Conservation (phyloP, 257 asterid species). For the Verbena officinalis region DNA sequence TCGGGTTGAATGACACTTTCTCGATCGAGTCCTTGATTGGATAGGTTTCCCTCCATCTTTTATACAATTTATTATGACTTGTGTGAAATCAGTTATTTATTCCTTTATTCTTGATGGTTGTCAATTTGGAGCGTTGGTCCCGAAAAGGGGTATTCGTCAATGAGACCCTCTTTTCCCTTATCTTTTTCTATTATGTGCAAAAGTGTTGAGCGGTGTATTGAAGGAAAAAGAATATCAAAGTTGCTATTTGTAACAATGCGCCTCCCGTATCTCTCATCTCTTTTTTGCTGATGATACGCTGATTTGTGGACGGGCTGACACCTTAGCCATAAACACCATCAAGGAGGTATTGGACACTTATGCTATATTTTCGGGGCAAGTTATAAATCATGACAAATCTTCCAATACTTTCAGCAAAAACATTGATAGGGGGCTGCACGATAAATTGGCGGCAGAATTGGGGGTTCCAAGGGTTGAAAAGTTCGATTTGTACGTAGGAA, state of each 20-base stretch:
- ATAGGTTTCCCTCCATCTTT: neutral
- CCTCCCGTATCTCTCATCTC: neutral
- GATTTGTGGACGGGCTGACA: neutral
- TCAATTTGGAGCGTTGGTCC: neutral
- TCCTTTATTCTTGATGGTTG: neutral
- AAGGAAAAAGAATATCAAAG: too few species aligned
- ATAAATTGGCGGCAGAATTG: too few species aligned
- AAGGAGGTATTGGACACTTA: neutral
- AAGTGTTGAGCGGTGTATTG: neutral
- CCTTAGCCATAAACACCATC: fast-evolving
- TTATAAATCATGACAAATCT: neutral
- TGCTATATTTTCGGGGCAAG: neutral
- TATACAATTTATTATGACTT: neutral
- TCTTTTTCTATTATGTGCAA: neutral
- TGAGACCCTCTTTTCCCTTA: neutral
- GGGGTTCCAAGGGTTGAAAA: neutral
- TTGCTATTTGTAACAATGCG: fast-evolving
- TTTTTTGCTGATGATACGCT: neutral
- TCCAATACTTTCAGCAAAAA: neutral
- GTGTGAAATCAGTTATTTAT: neutral
- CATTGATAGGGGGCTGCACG: too few species aligned
- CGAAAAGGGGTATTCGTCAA: neutral
- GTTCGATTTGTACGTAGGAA: neutral
- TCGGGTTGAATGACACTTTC: neutral
- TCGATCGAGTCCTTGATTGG: neutral